Percentiles rank a stretch among this genome's conserved stretches.
These are phyloP conservation scores for Yamagishiella unicocca DNA, from an alignment of 139 green algal species.

Conservation along the genomic window DNA sequence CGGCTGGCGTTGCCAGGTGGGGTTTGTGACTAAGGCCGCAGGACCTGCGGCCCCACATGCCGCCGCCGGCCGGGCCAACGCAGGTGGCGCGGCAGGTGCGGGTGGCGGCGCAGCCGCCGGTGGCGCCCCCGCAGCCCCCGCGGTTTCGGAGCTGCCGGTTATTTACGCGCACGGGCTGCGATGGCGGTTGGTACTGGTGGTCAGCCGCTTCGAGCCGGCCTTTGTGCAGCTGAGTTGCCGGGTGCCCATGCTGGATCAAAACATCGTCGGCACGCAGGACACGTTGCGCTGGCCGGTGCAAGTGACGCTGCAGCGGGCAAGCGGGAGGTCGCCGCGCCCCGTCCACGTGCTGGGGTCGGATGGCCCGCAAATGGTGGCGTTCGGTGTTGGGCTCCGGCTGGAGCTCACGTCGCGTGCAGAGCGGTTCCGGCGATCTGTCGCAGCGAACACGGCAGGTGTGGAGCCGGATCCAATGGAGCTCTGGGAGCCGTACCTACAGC, in stretches of 20 bases:
- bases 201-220: not conserved
- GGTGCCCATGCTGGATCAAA: not conserved
- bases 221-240: not conserved
- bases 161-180: not conserved
- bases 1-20: not conserved
- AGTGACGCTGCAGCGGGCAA: not conserved
- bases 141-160: not conserved
- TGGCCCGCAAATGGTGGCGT: not conserved
- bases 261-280: not conserved
- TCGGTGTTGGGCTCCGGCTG: not conserved
- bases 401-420: not conserved
- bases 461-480: not conserved
- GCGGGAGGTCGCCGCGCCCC: too few species aligned
- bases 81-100: not conserved
- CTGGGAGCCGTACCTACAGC: not conserved
- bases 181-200: not conserved
- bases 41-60: not conserved
- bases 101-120: not conserved
- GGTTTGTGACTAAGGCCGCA: not conserved
- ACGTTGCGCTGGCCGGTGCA: not conserved
- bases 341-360: not conserved
- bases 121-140: not conserved
- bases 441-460: not conserved
- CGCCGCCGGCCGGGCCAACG: not conserved
- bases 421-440: not conserved